Evolutionary conservation across 176 grass and related monocot genomes (phyloP), one percentile per base, ranked within the genome.

Genomic region (Aegilops tauschii): DNA sequence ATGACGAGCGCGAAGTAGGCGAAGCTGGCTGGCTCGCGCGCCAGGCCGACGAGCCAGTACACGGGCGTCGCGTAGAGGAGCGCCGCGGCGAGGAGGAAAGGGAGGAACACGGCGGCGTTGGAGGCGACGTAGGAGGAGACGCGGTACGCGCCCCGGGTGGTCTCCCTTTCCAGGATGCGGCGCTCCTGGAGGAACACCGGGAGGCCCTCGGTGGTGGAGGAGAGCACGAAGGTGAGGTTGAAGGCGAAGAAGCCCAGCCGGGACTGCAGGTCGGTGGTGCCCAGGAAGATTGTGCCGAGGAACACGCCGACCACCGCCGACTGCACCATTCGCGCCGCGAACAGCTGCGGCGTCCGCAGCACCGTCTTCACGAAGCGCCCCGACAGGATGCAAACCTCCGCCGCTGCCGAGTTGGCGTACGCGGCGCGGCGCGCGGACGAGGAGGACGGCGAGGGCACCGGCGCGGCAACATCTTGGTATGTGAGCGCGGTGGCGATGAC

Each of bases 161-260:
- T 96, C 89, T 98, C 93, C 25, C 86, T 91, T 86, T 92, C 83
- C 64, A 98, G 90, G 65, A 94, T 92, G 44, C 87, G 88, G 47
- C 92, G 91, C 85, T 98, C 96, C 77, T 91, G 92, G 62, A 98
- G 90, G 91, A 92, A 98, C 28, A 98, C 87, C 2, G 96, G 96
- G 10, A 98, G 87, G 0, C 86, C 92, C 79, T 98, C 96, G 34
- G 86, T 96, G 29, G 92, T 98, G 40, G 92, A 96, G 77, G 96
- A 91, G 56, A 98, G 93, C 58, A 98, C 73, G 83, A 92, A 96
- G 18, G 96, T 98, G 69, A 98, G 93, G 76, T 68, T 96, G 86
- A 98, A 98, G 23, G 96, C 96, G 47, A 98, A 98, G 89, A 98
- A 96, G 5, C 96, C 96, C 7, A 98, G 80, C 6, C 93, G 67